Evolutionary conservation across 345 rosid species (phyloP).

Genomic region (Populus tremula): DNA sequence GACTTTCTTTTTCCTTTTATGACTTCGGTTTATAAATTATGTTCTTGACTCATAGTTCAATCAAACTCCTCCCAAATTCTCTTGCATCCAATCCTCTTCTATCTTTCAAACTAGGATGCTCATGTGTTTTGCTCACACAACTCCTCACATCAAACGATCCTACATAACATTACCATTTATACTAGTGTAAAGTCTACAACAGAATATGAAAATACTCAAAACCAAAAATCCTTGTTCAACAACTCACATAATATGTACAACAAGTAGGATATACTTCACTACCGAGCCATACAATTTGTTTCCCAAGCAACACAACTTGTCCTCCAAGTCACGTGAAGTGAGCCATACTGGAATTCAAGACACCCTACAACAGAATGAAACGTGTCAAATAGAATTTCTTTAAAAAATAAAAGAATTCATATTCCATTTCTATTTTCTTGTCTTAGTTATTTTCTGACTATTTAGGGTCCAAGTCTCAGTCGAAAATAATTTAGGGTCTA

Average conservation of each 20-base stretch:
- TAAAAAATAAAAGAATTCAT: not conserved
- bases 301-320: not conserved
- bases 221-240: not conserved
- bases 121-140: not conserved
- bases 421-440: not conserved
- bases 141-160: not conserved
- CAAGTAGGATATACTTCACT: not conserved
- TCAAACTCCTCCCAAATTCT: no score
- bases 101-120: not conserved
- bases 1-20: not conserved
- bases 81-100: not conserved
- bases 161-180: not conserved
- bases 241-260: not conserved
- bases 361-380: not conserved
- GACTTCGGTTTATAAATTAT: not conserved
- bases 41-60: not conserved
- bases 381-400: not conserved
- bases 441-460: not conserved
- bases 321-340: not conserved
- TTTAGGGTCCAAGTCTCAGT: not conserved
- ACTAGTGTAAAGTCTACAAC: not conserved
- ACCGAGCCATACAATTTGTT: not conserved
- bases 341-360: not conserved
- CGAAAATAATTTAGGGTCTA: not conserved
- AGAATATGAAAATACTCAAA: not conserved